Conservation (phyloP, 345 rosid species). For the Acer saccharum region DNA sequence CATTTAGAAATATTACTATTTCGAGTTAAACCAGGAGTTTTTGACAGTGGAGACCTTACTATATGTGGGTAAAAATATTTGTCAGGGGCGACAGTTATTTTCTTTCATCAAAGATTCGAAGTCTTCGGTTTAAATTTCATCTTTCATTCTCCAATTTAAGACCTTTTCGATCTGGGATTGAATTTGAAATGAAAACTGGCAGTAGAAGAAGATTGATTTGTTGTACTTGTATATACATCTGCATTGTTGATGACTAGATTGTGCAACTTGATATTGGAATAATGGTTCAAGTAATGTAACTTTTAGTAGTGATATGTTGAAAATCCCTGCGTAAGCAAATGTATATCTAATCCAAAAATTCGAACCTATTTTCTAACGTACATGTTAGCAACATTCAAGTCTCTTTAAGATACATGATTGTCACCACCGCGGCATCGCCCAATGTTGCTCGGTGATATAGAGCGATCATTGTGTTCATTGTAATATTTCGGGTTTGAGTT, state of each 20-base stretch:
- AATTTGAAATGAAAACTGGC: slow-evolving; percentile 18
- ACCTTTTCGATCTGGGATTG: slow-evolving; percentile 9
- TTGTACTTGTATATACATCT: neutral
- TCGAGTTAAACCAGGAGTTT: neutral
- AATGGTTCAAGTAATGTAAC: neutral
- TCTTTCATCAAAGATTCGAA: neutral
- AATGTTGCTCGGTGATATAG: no score
- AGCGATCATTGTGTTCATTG: no score
- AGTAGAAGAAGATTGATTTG: neutral
- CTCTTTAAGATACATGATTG: no score
- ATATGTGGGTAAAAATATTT: neutral
- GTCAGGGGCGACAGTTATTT: neutral
- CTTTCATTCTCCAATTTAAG: neutral
- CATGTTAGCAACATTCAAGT: no score
- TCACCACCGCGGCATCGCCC: no score
- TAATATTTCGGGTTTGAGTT: no score
- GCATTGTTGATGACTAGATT: slow-evolving; percentile 4
- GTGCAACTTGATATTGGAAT: neutral
- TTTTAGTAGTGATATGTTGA: neutral
- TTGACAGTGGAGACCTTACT: neutral
- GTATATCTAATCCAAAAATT: neutral
- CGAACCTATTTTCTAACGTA: no score
- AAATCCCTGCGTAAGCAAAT: neutral
- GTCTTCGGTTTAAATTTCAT: neutral
- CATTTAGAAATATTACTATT: slow-evolving; percentile 8